A percentile compares a stretch with the other conserved stretches of the same genome.
Conservation (phyloP, 2,329 filamentous ascomycete genomes). For the Fusarium heterosporum region DNA sequence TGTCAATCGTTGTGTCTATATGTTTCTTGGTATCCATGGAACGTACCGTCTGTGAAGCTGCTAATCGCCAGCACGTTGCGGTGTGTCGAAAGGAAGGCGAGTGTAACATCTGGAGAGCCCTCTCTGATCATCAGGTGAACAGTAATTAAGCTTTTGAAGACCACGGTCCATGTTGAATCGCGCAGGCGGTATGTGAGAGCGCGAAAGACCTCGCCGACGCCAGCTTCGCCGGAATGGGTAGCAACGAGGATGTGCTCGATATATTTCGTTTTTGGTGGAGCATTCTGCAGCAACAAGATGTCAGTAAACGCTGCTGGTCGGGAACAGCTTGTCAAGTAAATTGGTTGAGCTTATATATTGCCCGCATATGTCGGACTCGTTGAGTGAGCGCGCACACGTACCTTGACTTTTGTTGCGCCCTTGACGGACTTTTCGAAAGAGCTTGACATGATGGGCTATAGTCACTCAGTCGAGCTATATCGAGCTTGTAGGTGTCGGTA, state of each 20-base stretch:
- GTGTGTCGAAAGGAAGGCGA: slow-evolving; percentile 85
- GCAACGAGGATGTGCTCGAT: slow-evolving; percentile 98
- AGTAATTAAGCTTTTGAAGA: slow-evolving; percentile 97
- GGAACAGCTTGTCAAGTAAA: neutral
- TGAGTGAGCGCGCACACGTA: slow-evolving; percentile 51
- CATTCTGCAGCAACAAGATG: slow-evolving; percentile 69
- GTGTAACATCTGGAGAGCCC: slow-evolving; percentile 87
- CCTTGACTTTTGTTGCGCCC: slow-evolving; percentile 98
- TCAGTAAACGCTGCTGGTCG: neutral
- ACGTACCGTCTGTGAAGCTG: slow-evolving; percentile 89
- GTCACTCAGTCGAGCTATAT: slow-evolving; percentile 23
- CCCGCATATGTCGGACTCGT: slow-evolving; percentile 1
- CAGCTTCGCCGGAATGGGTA: slow-evolving; percentile 93
- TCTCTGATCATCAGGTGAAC: slow-evolving; percentile 98
- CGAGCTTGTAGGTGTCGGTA: slow-evolving; percentile 16
- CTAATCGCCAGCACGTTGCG: slow-evolving; percentile 88
- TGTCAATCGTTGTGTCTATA: slow-evolving; percentile 21
- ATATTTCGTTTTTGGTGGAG: slow-evolving; percentile 98
- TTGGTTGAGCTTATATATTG: slow-evolving; percentile 6
- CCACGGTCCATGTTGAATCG: slow-evolving; percentile 99
- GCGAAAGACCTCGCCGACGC: slow-evolving; percentile 95
- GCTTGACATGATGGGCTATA: slow-evolving; percentile 71
- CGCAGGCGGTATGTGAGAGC: slow-evolving; percentile 88
- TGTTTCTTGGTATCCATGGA: neutral
- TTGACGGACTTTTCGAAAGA: slow-evolving; percentile 99